Percentiles rank a stretch among this genome's conserved stretches.
Evolutionary conservation across 306 rosid genomes (phyloP).

Genomic region (Prunus davidiana): DNA sequence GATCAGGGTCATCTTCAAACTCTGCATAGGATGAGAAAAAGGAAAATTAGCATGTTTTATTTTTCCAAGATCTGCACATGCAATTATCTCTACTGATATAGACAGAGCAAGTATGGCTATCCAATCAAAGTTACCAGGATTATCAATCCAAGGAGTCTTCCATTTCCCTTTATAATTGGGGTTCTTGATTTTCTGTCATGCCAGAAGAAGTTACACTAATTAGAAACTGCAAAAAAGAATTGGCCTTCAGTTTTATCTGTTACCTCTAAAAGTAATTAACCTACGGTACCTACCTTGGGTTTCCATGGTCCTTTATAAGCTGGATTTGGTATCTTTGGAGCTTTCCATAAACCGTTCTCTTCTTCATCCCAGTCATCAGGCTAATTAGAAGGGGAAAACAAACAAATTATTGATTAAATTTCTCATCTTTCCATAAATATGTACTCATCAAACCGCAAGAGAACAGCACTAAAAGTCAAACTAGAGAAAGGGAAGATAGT

Average conservation of each 20-base stretch:
- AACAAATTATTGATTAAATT: too few species aligned
- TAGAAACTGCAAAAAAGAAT: slow-evolving; percentile 1
- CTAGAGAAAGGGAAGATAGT: neutral
- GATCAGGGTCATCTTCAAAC: slow-evolving; percentile 91
- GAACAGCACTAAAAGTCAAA: neutral
- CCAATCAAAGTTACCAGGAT: slow-evolving; percentile 65
- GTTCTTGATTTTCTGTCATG: slow-evolving; percentile 81
- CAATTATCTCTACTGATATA: neutral
- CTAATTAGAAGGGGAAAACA: slow-evolving; percentile 38
- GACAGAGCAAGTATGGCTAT: neutral
- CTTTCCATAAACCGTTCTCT: slow-evolving; percentile 83
- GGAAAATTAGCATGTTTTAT: slow-evolving; percentile 8
- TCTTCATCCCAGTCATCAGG: slow-evolving; percentile 93
- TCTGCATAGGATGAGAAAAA: slow-evolving; percentile 43
- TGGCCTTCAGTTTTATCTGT: slow-evolving; percentile 8
- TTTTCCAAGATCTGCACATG: slow-evolving; percentile 24
- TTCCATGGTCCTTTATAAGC: slow-evolving; percentile 97
- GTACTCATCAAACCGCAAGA: slow-evolving; percentile 2
- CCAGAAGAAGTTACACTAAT: slow-evolving; percentile 19
- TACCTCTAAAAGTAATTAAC: slow-evolving; percentile 19
- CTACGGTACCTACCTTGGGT: slow-evolving; percentile 77
- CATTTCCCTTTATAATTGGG: slow-evolving; percentile 96
- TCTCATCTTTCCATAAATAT: neutral
- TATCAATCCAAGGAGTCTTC: slow-evolving; percentile 91
- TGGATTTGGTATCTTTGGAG: slow-evolving; percentile 86